Percentiles rank a stretch among this genome's conserved stretches.
These are phyloP conservation scores for Dothidotthia symphoricarpi DNA, from an alignment of 2,329 filamentous ascomycete species.

Conservation along the genomic window DNA sequence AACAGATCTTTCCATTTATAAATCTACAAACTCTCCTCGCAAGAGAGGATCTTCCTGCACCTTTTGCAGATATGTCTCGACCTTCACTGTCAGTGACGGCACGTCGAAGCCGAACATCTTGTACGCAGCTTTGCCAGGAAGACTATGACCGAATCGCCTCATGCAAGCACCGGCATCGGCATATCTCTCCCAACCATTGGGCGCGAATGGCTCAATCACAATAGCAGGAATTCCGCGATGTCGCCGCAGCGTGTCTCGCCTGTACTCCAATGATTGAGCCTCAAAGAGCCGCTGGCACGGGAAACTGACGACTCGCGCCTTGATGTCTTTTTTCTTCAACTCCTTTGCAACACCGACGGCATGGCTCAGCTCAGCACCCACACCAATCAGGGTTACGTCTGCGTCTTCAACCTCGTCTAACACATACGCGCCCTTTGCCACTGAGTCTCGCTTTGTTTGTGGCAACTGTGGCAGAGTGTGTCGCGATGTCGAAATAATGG, in stretches of 20 bases:
- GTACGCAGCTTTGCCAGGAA: conserved; percentile 57
- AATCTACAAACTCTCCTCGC: conserved; percentile 33
- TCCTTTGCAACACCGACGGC: conserved; percentile 46
- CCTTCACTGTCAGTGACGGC: conserved; percentile 45
- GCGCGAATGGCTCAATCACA: conserved; percentile 60
- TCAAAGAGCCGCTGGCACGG: conserved; percentile 54
- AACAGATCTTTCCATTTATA: too few relatives aligned
- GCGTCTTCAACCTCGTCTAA: conserved; percentile 47
- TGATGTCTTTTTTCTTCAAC: conserved; percentile 43
- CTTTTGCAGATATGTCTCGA: conserved; percentile 39
- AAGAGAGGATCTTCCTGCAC: conserved; percentile 39
- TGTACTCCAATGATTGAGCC: conserved; percentile 48
- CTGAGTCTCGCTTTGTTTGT: conserved; percentile 43
- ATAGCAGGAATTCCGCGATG: conserved; percentile 49
- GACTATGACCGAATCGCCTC: conserved; percentile 55
- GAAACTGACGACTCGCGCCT: conserved; percentile 51
- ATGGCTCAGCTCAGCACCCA: conserved; percentile 52
- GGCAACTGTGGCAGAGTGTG: conserved; percentile 47
- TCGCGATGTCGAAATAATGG: conserved; percentile 52
- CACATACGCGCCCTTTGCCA: conserved; percentile 50
- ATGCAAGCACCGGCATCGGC: conserved; percentile 57
- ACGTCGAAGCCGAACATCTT: conserved; percentile 57
- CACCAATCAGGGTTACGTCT: conserved; percentile 52
- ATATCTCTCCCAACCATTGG: conserved; percentile 61
- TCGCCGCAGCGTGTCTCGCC: conserved; percentile 47